phyloP scores from a whole-genome alignment of 2,329 filamentous ascomycete species.

The Botrytis sinoallii region DNA sequence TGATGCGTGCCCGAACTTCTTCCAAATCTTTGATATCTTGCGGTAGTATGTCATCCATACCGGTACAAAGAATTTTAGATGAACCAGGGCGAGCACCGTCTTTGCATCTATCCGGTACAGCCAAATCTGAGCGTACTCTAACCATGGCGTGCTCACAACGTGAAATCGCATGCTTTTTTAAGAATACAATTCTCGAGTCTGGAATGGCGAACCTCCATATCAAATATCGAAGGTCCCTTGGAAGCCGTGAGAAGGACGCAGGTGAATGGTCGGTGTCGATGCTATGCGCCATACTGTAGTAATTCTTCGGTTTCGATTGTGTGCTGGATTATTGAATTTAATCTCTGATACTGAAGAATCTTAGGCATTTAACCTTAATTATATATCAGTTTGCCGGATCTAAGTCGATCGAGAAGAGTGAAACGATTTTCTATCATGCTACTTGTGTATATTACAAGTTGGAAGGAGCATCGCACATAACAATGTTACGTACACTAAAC shows the following conservation, averaged over 20 bases:
- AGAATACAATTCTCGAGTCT: not conserved
- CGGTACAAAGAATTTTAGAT: not conserved
- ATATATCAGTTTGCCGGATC: not conserved
- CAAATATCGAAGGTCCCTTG: not conserved
- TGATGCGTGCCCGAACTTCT: not conserved
- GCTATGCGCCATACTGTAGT: not conserved
- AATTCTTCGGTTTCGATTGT: not conserved
- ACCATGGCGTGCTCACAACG: conserved; percentile 1
- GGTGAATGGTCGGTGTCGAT: not conserved
- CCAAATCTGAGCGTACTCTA: conserved; percentile 2
- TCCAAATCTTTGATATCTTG: not conserved
- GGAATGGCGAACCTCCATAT: not conserved
- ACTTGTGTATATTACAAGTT: not conserved
- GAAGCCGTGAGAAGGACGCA: not conserved
- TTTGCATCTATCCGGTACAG: not conserved
- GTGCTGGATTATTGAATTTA: not conserved
- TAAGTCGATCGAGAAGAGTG: not conserved
- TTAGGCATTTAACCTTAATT: not conserved
- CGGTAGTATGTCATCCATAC: not conserved
- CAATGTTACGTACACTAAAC: not conserved
- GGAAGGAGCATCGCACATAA: not conserved
- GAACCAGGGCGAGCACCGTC: not conserved
- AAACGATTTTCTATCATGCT: not conserved
- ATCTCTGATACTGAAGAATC: not conserved
- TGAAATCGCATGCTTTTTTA: not conserved